Evolutionary conservation across 331 rosid species (phyloP), one percentile per base, ranked within the genome.

Genomic region (Malus hybrid): DNA sequence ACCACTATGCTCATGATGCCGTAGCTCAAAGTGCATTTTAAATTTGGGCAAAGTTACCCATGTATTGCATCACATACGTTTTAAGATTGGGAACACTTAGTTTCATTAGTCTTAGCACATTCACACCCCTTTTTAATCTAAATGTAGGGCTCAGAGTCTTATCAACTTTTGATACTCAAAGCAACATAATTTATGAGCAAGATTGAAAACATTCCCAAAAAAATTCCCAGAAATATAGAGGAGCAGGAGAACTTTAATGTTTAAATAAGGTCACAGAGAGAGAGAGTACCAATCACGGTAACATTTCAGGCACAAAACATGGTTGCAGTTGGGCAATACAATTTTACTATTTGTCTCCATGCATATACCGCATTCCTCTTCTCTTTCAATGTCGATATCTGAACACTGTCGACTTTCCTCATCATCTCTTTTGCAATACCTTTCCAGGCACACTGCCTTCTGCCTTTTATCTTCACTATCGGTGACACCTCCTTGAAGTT

Each of bases 311-410:
- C 98, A 93, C 97, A 93, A 87, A 69, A 77, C 88, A 77, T 93
- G 98, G 86, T 90, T 90, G 90, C 98, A 93, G 78, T 87, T 85
- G 29, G 98, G 98, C 84, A 93, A 82, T 34, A 93, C 95, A 81
- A 90, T 88, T 89, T 93, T 93, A 76, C 90, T 87, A 76, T 87
- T 88, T 80, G 84, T 80, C 77, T 93, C 97, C 98, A 93, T 93
- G 85, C 98, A 93, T 84, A 93, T 93, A 71, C 97, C 98, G 65
- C 98, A 93, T 78, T 93, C 98, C 79, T 93, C 97, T 84, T 93
- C 98, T 77, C 98, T 84, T 85, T 93, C 98, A 76, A 84, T 80
- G 71, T 93, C 97, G 42, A 83, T 82, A 70, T 93, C 97, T 1
- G 90, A 86, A 74, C 71, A 70, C 52, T 69, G 89, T 70, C 79